A percentile compares a stretch with the other conserved stretches of the same genome.
Evolutionary conservation across 768 basidiomycete genomes (phyloP).

Genomic region (Albatrellus ellisii): DNA sequence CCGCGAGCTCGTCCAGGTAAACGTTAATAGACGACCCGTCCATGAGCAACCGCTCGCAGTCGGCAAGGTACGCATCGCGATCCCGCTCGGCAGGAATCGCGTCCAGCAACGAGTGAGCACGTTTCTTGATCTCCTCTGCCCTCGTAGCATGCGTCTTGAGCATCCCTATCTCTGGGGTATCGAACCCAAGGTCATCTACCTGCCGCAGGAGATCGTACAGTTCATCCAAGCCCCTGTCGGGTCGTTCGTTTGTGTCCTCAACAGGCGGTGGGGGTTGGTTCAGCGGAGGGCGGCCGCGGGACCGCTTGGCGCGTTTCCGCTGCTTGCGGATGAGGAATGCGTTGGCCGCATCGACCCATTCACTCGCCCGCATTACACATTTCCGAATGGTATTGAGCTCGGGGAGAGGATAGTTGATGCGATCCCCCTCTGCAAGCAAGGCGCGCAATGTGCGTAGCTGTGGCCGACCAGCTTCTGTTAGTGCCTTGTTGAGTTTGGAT

Average conservation of each 20-base stretch:
- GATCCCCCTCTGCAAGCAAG: conserved; percentile 81
- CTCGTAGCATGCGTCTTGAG: conserved; percentile 42
- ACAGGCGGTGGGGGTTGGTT: conserved; percentile 27
- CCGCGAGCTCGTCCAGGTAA: conserved; percentile 64
- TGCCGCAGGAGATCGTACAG: conserved; percentile 57
- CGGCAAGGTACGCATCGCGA: conserved; percentile 44
- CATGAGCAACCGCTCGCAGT: conserved; percentile 58
- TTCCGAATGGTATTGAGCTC: conserved; percentile 63
- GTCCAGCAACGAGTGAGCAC: conserved; percentile 39
- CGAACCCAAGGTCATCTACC: conserved; percentile 73
- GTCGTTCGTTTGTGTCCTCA: conserved; percentile 49
- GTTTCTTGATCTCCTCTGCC: conserved; percentile 49
- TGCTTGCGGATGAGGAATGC: conserved; percentile 69
- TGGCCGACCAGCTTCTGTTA: conserved; percentile 61
- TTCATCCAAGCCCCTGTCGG: conserved; percentile 60
- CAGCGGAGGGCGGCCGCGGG: conserved; percentile 31
- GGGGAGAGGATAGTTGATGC: conserved; percentile 60
- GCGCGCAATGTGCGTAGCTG: conserved; percentile 66
- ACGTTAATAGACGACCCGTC: conserved; percentile 71
- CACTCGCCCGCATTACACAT: conserved; percentile 69
- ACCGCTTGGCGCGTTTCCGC: conserved; percentile 58
- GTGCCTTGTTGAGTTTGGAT: conserved; percentile 47
- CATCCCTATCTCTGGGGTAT: conserved; percentile 57
- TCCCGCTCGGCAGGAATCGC: conserved; percentile 28
- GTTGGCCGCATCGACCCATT: conserved; percentile 83